Conservation (phyloP, 148 eudicot genomes). For the Talinum fruticosum region DNA sequence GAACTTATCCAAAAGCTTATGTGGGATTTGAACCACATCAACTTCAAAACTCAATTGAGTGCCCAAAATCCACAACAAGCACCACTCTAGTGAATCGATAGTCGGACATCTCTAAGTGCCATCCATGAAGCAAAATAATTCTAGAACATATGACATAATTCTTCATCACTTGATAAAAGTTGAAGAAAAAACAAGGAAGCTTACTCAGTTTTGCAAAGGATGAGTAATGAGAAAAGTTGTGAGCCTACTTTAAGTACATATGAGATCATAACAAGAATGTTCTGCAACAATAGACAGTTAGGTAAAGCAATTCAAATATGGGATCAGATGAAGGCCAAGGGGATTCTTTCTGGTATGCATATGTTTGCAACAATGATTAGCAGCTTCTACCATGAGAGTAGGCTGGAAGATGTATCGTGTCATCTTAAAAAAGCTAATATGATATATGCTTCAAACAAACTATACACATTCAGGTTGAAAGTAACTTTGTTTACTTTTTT, state of each 20-base stretch:
- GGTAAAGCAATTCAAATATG: slow-evolving; percentile 64
- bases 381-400: slow-evolving; percentile 53
- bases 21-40: too few species aligned
- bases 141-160: slow-evolving; percentile 77
- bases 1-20: too few species aligned
- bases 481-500: too few species aligned
- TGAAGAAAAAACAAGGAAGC: slow-evolving; percentile 57
- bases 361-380: slow-evolving; percentile 65
- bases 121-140: too few species aligned
- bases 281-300: slow-evolving; percentile 47
- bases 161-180: slow-evolving; percentile 67
- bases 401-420: slow-evolving; percentile 65
- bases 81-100: too few species aligned
- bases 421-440: too few species aligned
- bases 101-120: too few species aligned
- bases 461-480: too few species aligned
- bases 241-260: slow-evolving; percentile 62
- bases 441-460: too few species aligned
- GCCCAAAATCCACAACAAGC: too few species aligned
- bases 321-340: slow-evolving; percentile 69
- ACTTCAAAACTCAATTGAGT: too few species aligned
- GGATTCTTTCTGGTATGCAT: slow-evolving; percentile 80
- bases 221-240: slow-evolving; percentile 48
- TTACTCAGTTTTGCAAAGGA: slow-evolving; percentile 48
- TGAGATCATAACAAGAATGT: slow-evolving; percentile 82